phyloP scores from a whole-genome alignment of 2,329 filamentous ascomycete genomes.

The Ophioceras dolichostomum region DNA sequence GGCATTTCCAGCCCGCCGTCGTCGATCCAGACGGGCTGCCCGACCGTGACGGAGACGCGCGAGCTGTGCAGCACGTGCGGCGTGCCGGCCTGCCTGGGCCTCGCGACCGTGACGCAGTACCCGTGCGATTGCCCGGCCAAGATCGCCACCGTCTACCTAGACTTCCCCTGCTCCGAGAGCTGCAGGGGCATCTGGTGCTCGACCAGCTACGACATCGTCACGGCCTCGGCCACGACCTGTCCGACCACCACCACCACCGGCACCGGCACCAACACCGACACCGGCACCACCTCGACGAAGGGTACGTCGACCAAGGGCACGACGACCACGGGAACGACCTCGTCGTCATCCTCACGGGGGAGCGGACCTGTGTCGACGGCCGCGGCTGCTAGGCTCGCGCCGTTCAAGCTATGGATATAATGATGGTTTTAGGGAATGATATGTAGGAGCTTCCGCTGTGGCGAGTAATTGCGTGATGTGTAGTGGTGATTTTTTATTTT shows the following conservation, averaged over 20 bases:
- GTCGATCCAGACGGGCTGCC: conserved; percentile 13
- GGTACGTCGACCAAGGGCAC: not conserved
- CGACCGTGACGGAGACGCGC: conserved; percentile 18
- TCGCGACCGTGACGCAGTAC: conserved; percentile 18
- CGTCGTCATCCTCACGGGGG: not conserved
- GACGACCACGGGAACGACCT: not conserved
- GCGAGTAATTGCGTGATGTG: no score
- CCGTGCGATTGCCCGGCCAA: conserved; percentile 18
- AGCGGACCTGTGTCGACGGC: not conserved
- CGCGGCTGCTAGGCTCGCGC: not conserved
- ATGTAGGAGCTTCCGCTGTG: no score
- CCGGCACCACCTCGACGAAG: not conserved
- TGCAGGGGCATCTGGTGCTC: conserved; percentile 17
- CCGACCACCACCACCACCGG: not conserved
- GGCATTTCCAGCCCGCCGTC: conserved; percentile 12
- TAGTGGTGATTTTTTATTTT: no score
- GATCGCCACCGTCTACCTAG: conserved; percentile 15
- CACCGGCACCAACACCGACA: not conserved
- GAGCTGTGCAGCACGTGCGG: conserved; percentile 21
- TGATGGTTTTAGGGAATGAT: no score
- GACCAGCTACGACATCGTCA: conserved; percentile 9
- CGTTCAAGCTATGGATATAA: conserved; percentile 17
- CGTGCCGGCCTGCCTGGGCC: conserved; percentile 15
- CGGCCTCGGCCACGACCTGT: not conserved
- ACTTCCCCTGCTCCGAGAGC: conserved; percentile 15